Base-by-base conservation (phyloP, 2,329 filamentous ascomycete species). In the Claviceps capensis region DNA sequence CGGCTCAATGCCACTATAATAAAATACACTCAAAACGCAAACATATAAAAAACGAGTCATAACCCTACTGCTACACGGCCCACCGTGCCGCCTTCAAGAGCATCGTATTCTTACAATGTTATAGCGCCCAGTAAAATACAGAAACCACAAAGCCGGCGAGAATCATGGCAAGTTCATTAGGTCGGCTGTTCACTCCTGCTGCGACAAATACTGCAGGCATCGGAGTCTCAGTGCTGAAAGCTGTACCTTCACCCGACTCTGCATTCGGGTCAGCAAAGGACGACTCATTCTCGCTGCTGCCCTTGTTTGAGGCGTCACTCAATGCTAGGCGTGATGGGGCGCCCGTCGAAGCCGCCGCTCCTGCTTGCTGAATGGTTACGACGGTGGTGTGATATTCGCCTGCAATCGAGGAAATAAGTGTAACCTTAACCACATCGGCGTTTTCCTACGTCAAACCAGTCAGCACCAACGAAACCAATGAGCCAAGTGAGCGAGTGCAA, bases 341-440 rank as follows among this genome's bases (percentile, higher is more conserved):
- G 1, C 43, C 44, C 3, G 49, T 47, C 6, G 45, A 19, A 13
- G 40, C 40, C 19, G 52, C 30, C n/a, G 44, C 44, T 36, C 26
- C 36, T 11, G 37, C 48, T 26, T 53, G 44, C 11, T 51, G 36
- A 17, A 55, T 40, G 3, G 58, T 56, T 40, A 58, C 26, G 9
- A 57, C 41, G 14, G 56, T 56, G 0, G 59, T 63, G 45, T 57
- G 48, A 8, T 59, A 56, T 11, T 55, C 53, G 9, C 58, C 48
- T 17, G 55, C 53, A 11, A 56, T 55, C 19, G 62, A 53, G 16
- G 59, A 53, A 41, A 63, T 58, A 5, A 65, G 53, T 14, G 60
- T 63, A 23, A 63, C 53, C 17, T 61, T 40, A 34, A 37, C 47
- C 19, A 37, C 38, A 19, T 36, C 40, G 8, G 22, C 7, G 22